A percentile compares a stretch with the other conserved stretches of the same genome.
These are phyloP conservation scores for Calonectria pseudoreteaudii DNA, from an alignment of 2,329 filamentous ascomycete genomes.

Conservation along the genomic window DNA sequence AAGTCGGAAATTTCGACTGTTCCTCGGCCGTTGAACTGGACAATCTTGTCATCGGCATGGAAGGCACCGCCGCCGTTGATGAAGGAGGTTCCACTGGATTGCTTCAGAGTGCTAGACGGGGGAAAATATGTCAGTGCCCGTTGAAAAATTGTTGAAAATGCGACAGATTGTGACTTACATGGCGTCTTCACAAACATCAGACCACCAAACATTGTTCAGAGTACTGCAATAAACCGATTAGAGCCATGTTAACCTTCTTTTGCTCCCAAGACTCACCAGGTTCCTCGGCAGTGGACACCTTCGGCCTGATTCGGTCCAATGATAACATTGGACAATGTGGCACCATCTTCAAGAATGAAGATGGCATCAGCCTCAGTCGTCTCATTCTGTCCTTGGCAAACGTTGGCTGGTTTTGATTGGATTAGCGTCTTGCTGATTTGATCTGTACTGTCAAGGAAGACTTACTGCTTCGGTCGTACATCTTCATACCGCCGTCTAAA, in stretches of 20 bases:
- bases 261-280: slow-evolving; percentile 43
- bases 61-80: slow-evolving; percentile 58
- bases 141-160: too few species aligned
- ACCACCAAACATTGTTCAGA: slow-evolving; percentile 54
- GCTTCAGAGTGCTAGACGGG: slow-evolving; percentile 47
- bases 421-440: slow-evolving; percentile 8
- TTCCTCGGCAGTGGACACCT: slow-evolving; percentile 62
- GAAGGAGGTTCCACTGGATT: slow-evolving; percentile 52
- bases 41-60: slow-evolving; percentile 51
- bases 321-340: slow-evolving; percentile 64
- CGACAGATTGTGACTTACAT: slow-evolving; percentile 8
- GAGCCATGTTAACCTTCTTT: not conserved
- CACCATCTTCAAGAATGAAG: slow-evolving; percentile 64
- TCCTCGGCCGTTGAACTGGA: slow-evolving; percentile 57
- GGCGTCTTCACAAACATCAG: slow-evolving; percentile 53
- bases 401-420: slow-evolving; percentile 23
- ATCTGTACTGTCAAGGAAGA: not conserved
- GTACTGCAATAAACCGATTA: slow-evolving; percentile 28
- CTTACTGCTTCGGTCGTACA: slow-evolving; percentile 19
- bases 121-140: not conserved
- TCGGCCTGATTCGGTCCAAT: slow-evolving; percentile 63
- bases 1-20: slow-evolving; percentile 48
- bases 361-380: slow-evolving; percentile 52
- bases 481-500: slow-evolving; percentile 18
- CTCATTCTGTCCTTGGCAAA: slow-evolving; percentile 44